phyloP scores from a whole-genome alignment of 352 stramenopile species.

The Phytophthora lateralis region DNA sequence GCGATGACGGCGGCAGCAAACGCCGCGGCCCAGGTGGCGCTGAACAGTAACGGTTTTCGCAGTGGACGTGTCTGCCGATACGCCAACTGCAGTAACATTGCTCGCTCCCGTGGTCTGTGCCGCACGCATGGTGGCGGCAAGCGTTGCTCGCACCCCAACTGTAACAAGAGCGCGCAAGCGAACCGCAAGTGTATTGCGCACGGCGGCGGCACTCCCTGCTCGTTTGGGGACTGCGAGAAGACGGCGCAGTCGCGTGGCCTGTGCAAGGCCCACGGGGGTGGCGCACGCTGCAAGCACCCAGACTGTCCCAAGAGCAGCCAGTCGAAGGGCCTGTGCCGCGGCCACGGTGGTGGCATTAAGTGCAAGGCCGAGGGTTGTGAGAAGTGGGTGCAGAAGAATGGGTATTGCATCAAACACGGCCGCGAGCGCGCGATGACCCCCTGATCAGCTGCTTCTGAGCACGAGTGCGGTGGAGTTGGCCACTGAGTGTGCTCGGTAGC shows the following conservation, averaged over 20 bases:
- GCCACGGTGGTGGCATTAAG: slow-evolving; percentile 85
- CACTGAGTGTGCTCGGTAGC: slow-evolving; percentile 15
- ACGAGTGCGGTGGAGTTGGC: slow-evolving; percentile 3
- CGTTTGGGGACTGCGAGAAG: slow-evolving; percentile 87
- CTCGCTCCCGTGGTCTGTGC: slow-evolving; percentile 75
- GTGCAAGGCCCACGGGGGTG: slow-evolving; percentile 86
- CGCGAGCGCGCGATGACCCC: slow-evolving; percentile 72
- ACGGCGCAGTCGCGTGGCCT: slow-evolving; percentile 83
- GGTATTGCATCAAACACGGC: slow-evolving; percentile 90
- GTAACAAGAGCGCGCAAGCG: slow-evolving; percentile 88
- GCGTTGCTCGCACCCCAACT: slow-evolving; percentile 80
- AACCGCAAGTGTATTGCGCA: slow-evolving; percentile 90
- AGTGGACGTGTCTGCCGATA: slow-evolving; percentile 82
- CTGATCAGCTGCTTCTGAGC: slow-evolving; percentile 34
- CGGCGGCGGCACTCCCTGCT: slow-evolving; percentile 83
- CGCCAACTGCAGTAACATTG: slow-evolving; percentile 87
- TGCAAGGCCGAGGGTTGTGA: slow-evolving; percentile 87
- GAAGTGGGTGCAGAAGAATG: slow-evolving; percentile 91
- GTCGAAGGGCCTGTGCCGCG: slow-evolving; percentile 81
- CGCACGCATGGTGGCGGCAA: slow-evolving; percentile 81
- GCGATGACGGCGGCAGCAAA: slow-evolving; percentile 39
- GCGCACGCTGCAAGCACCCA: slow-evolving; percentile 82
- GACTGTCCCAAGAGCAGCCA: slow-evolving; percentile 88
- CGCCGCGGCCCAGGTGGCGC: slow-evolving; percentile 26
- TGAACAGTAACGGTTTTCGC: slow-evolving; percentile 35